Conservation (phyloP, 2,329 filamentous ascomycete species). For the Ophioceras dolichostomum region DNA sequence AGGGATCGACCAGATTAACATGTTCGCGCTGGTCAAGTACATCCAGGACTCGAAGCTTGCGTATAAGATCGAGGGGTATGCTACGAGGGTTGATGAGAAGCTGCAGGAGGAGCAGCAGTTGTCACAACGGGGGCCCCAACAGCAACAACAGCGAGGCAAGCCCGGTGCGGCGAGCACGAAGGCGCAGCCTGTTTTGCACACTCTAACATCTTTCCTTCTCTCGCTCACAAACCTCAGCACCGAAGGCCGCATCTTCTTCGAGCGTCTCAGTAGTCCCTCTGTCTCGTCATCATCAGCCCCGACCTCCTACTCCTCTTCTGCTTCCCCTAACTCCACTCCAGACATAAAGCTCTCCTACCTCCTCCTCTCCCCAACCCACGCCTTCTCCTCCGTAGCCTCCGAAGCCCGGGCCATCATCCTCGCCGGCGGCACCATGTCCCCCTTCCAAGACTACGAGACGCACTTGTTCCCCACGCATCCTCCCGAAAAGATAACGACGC, state of each 20-base stretch:
- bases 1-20: constrained; percentile 88
- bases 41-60: constrained; percentile 86
- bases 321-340: constrained; percentile 5
- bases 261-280: no score
- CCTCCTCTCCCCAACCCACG: constrained; percentile 79
- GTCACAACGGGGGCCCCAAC: no score
- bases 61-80: constrained; percentile 88
- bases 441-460: constrained; percentile 78
- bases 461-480: constrained; percentile 73
- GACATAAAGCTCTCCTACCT: constrained; percentile 67
- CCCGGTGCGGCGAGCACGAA: constrained; percentile 1
- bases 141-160: no score
- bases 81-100: constrained; percentile 45
- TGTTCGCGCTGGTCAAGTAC: constrained; percentile 79
- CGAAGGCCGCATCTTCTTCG: constrained; percentile 55
- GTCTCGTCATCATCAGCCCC: no score
- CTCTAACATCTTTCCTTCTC: constrained; percentile 51
- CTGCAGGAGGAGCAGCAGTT: constrained; percentile 15
- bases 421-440: constrained; percentile 95
- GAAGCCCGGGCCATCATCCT: constrained; percentile 79
- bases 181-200: constrained; percentile 37
- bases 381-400: constrained; percentile 79
- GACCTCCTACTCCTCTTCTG: constrained; percentile 7
- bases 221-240: constrained; percentile 77
- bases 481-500: constrained; percentile 53